Evolutionary conservation across 2,329 filamentous ascomycete species (phyloP), one percentile per base, ranked within the genome.

Genomic region (Aureobasidium sp.): DNA sequence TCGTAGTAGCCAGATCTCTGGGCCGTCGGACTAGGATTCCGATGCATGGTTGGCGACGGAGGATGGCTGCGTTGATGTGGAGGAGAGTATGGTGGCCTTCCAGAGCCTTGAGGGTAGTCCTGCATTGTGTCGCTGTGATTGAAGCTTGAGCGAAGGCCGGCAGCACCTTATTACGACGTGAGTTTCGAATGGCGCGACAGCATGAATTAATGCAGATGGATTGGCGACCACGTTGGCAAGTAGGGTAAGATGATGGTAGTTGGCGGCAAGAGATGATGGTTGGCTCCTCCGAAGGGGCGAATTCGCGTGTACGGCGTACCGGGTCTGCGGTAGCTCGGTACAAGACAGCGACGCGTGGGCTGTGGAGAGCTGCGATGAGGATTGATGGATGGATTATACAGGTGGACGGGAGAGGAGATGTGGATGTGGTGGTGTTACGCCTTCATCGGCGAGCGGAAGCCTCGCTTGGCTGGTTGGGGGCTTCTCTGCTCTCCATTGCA

Each of bases 1-100:
- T 81, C 79, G 72, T 80, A 81, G 72, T 80, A 81, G 68, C 74
- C 75, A 60, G 76, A 75, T 75, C 60, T 65, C 74, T 65, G 68
- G 39, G 52, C 24, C 24, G 59, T 50, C 20, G 68, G 66, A 47
- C 67, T 66, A 73, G 73, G 68, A 63, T 52, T 68, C 65, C 73
- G 73, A 66, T 73, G 68, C 60, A 73, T 65, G 32, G 66, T 70
- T 15, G 75, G 73, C 44, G 74, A 73, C 47, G 70, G 63, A 43
- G 77, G 76, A 59, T 73, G 71, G 62, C 67, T 71, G 64, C 66
- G 67, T 65, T 70, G 69, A 32, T 63, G 47, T 41, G 69, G 67
- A 32, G 62, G 68, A 63, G 69, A 71, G 56, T 69, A 69, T 47
- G 66, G 67, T 41, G 69, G 68, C 46, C 56, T 37, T 39, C 26